Evolutionary conservation across 2,329 filamentous ascomycete species (phyloP).

Genomic region (Botrytis tulipae): DNA sequence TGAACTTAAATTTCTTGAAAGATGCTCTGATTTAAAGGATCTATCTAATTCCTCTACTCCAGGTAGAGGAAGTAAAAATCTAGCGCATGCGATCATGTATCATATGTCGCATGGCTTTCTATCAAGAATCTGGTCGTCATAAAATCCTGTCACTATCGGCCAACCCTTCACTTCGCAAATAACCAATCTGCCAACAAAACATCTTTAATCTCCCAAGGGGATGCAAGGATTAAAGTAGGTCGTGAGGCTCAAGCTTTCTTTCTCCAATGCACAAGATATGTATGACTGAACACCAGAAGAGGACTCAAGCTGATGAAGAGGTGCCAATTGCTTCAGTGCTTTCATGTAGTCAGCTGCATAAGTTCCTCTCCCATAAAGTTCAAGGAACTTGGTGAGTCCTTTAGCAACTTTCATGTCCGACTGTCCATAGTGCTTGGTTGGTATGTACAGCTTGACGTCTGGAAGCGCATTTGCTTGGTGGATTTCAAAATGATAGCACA

Average conservation of each 20-base stretch:
- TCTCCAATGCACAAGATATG: slow-evolving; percentile 1
- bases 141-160: background rate
- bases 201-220: background rate
- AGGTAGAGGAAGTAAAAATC: background rate
- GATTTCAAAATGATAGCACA: slow-evolving; percentile 6
- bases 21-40: background rate
- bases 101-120: background rate
- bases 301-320: slow-evolving; percentile 6
- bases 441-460: slow-evolving; percentile 8
- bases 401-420: background rate
- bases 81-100: background rate
- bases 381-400: background rate
- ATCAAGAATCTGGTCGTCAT: background rate
- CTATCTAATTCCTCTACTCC: background rate
- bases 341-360: background rate
- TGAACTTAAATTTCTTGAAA: background rate
- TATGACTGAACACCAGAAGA: slow-evolving; percentile 4
- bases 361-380: background rate
- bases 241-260: background rate
- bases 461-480: slow-evolving; percentile 3
- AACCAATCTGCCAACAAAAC: too few species aligned
- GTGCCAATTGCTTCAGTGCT: background rate
- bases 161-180: background rate
- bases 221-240: slow-evolving; percentile 5
- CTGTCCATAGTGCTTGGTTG: slow-evolving; percentile 2